A percentile compares a stretch with the other conserved stretches of the same genome.
These are phyloP conservation scores for Calonectria ilicicola DNA, from an alignment of 2,329 filamentous ascomycete genomes.

Conservation along the genomic window DNA sequence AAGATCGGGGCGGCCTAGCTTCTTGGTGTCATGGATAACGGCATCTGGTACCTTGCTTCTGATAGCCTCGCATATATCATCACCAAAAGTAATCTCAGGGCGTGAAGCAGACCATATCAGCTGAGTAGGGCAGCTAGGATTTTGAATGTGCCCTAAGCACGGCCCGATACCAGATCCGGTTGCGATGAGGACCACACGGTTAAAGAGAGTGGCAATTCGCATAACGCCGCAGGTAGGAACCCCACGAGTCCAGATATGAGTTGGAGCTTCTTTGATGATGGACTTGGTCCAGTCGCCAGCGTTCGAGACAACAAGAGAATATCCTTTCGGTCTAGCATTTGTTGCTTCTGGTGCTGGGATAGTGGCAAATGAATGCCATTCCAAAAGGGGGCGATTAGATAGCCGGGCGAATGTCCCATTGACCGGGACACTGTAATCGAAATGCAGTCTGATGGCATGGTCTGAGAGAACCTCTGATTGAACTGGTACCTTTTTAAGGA, in stretches of 20 bases:
- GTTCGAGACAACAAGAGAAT: constrained; percentile 77
- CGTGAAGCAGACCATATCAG: constrained; percentile 77
- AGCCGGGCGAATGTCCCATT: constrained; percentile 63
- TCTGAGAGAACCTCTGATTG: constrained; percentile 74
- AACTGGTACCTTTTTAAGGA: constrained; percentile 75
- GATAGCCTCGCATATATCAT: constrained; percentile 66
- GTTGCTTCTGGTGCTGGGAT: constrained; percentile 68
- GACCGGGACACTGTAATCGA: constrained; percentile 71
- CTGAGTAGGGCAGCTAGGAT: constrained; percentile 61
- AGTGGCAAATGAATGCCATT: constrained; percentile 83
- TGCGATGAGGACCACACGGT: constrained; percentile 73
- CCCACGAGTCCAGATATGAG: constrained; percentile 75
- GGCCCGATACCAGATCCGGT: constrained; percentile 82
- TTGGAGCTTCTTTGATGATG: constrained; percentile 71
- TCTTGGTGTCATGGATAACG: constrained; percentile 74
- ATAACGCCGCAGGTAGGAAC: constrained; percentile 76
- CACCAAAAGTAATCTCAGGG: constrained; percentile 73
- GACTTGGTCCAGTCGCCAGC: constrained; percentile 80
- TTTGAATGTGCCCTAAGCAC: constrained; percentile 70
- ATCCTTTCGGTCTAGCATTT: constrained; percentile 55
- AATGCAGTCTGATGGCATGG: constrained; percentile 79
- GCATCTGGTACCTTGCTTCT: constrained; percentile 68
- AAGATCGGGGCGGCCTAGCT: constrained; percentile 69
- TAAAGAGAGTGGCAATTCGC: constrained; percentile 74
- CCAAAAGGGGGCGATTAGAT: constrained; percentile 71